Base-by-base conservation (phyloP, 345 rosid genomes). In the Salix arbutifolia region DNA sequence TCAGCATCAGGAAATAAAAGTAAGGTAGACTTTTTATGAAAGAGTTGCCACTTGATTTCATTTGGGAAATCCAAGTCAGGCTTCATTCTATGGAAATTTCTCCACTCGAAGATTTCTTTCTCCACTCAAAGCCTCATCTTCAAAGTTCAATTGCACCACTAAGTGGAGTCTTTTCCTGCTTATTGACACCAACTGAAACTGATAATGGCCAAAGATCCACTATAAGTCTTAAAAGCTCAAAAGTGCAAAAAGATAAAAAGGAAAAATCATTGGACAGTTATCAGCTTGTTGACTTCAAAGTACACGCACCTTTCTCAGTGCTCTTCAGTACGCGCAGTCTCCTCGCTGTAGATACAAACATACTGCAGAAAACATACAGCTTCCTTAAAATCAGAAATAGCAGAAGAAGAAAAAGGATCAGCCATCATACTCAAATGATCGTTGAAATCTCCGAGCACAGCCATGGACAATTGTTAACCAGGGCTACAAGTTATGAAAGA, bases 241-340 rank as follows among this genome's bases (percentile, higher is more conserved):
- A 6, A 26, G 48, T 13, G 14, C n/a, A 19, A 3, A 12, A 69
- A 42, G 4, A 13, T 33, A 33, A 42, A 50, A 68, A 75, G 8
- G 21, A 23, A 18, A 50, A 68, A 75, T 14, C 30, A 25, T 17
- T 25, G 16, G 52, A 26, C 9, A 48, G 4, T 65, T 61, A 4
- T 38, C 67, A 38, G 9, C 16, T 53, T 53, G 44, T 31, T 16
- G 14, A 56, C n/a, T 19, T 30, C 6, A 61, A 76, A 77, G 70
- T 48, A 50, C 17, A 80, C 85, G 74, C 81, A 77, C 87, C 26
- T 31, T 1, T 81, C 33, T 70, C 74, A 44, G 78, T 79, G 80
- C 87, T 85, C 72, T 85, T 87, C 78, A 85, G 69, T 53, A 87
- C 83, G 58, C 83, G 82, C 80, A 87, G 77, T 83, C 82, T 87